These are phyloP conservation scores for Trametes versicolor DNA, from an alignment of 1,284 basidiomycete species.

Conservation along the genomic window DNA sequence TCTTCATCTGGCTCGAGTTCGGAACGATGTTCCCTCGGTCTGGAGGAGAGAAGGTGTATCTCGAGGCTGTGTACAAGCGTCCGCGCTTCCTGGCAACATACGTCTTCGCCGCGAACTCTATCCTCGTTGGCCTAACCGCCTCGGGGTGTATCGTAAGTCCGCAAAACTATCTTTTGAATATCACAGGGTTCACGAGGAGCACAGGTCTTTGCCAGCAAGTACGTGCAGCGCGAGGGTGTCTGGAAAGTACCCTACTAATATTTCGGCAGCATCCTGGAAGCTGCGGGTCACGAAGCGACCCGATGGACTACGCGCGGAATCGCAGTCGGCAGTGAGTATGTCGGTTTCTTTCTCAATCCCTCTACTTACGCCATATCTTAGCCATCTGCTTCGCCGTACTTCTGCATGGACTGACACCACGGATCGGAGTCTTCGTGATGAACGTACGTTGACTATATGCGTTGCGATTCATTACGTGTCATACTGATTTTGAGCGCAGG, in stretches of 20 bases:
- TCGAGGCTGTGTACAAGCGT: slow-evolving; percentile 62
- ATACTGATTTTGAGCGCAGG: background rate
- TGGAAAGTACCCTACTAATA: background rate
- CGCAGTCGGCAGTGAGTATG: slow-evolving; percentile 55
- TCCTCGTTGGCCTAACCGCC: slow-evolving; percentile 60
- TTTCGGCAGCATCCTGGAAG: slow-evolving; percentile 54
- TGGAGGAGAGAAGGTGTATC: slow-evolving; percentile 62
- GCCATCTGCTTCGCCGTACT: slow-evolving; percentile 21
- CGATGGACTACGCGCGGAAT: slow-evolving; percentile 65
- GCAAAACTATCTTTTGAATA: background rate
- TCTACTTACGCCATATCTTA: background rate
- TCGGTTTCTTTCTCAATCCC: too few relatives aligned
- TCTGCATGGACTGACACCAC: slow-evolving; percentile 15
- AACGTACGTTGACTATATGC: slow-evolving; percentile 12
- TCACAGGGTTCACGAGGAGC: background rate
- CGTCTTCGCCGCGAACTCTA: slow-evolving; percentile 59
- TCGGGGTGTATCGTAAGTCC: background rate
- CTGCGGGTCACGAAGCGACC: slow-evolving; percentile 50
- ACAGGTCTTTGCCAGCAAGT: slow-evolving; percentile 1
- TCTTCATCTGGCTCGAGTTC: slow-evolving; percentile 74
- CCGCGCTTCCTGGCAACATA: slow-evolving; percentile 69
- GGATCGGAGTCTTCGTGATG: slow-evolving; percentile 7
- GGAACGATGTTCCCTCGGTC: slow-evolving; percentile 61
- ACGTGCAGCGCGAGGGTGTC: background rate
- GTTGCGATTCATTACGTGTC: too few relatives aligned